Evolutionary conservation across 2,329 filamentous ascomycete genomes (phyloP), one percentile per base, ranked within the genome.

Genomic region (Parafenestella ontariensis): DNA sequence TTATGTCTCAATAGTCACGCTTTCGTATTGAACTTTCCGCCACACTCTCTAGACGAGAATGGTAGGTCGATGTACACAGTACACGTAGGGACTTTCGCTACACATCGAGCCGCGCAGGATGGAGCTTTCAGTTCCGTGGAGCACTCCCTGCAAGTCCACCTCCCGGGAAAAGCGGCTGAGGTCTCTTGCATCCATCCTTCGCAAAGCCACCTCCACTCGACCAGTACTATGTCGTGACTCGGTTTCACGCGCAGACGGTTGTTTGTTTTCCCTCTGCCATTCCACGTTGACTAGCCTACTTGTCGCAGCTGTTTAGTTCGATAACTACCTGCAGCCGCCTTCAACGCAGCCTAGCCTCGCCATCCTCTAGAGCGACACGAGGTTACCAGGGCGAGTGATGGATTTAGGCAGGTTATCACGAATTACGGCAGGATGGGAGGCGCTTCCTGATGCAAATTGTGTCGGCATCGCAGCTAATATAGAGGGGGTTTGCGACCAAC

Each of bases 381-480:
- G 39, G 24, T 39, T 46, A 41, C 39, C 33, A 40, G 45, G 41
- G 50, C 49, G 53, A 46, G 46, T 49, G 48, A 39, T 50, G 52
- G 43, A 51, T 51, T 29, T 45, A 46, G 42, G 47, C 45, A 50
- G 48, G 46, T 51, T 48, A 54, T 45, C 47, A 52, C 54, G 49
- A 61, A 49, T 62, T 52, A 51, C 26, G 50, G 33, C 42, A 45
- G 43, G 36, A 53, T 56, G 36, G n/a, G 55, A 58, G 59, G 58
- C 61, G 59, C 56, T 59, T 52, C 46, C 39, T 64, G 52, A 44
- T 58, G 56, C 56, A 60, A 53, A 52, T 56, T 53, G 46, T 55
- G 49, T 60, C 54, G 58, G 56, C 46, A 52, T 60, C 42, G 52
- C 54, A 62, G 59, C 56, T 62, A 65, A 62, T 64, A 66, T 65